Evolutionary conservation across 495 filamentous ascomycete genomes (phyloP), one percentile per base, ranked within the genome.

Genomic region (Acidomyces sp.): DNA sequence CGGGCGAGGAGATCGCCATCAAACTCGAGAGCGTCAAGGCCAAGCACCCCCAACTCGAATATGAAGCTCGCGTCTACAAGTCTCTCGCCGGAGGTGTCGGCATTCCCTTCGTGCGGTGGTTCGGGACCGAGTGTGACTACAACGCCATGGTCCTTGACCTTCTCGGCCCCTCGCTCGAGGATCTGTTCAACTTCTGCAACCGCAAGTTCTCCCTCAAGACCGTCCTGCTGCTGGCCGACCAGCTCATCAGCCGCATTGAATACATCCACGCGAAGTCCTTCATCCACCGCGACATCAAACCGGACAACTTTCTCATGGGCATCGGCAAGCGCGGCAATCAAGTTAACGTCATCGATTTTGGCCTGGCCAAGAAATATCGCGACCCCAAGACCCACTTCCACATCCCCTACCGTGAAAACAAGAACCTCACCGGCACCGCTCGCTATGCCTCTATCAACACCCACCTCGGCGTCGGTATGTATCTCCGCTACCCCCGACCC

Each of bases 181-280:
- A 99, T 60, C 71, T 99, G n/a, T 99, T 99, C 85, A 99, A 99
- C 75, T 99, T 99, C 64, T 99, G 92, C 78, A 99, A 96, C 75
- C 80, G 92, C 59, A 99, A 99, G 62, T 99, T 96, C 72, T 94
- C 90, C 7, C 67, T 99, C 50, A 99, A 99, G 80, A 99, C 92
- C n/a, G 92, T 99, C 28, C 68, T 99, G 12, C 77, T 99, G 7
- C 77, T 99, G 37, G 92, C 92, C 56, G 92, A 99, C 58, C 92
- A 99, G 68, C 76, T 99, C 62, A 96, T 97, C 57, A 96, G 90
- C 41, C 87, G 92, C 46, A 96, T 99, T 61, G 92, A 99, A 64
- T 99, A 99, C 69, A 99, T 99, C 56, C 92, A 99, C 60, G 92
- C 92, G 73, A 99, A 99, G 65, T 94, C 86, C 19, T 99, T 99